Percentiles rank a stretch among this genome's conserved stretches.
phyloP scores from a whole-genome alignment of 495 filamentous ascomycete genomes.

The Penicillium ochrochloron region DNA sequence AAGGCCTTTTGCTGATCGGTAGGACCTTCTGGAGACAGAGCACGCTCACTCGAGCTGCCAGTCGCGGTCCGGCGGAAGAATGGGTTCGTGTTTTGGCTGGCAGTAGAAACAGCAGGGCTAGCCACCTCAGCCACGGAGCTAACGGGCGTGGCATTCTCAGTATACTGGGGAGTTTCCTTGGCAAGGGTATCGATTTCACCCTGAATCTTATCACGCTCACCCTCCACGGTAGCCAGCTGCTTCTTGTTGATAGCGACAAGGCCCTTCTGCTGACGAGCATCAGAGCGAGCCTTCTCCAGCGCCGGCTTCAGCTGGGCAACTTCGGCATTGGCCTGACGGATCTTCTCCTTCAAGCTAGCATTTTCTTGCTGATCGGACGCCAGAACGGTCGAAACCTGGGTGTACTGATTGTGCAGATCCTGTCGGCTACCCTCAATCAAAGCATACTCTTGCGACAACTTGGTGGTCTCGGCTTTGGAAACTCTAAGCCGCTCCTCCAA shows the following conservation, averaged over 20 bases:
- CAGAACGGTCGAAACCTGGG: constrained; percentile 71
- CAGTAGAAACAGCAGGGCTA: constrained; percentile 74
- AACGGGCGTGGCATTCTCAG: constrained; percentile 44
- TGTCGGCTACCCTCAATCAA: constrained; percentile 80
- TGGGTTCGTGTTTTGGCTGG: constrained; percentile 82
- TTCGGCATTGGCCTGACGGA: constrained; percentile 78
- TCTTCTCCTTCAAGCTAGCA: constrained; percentile 80
- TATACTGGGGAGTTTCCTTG: constrained; percentile 51
- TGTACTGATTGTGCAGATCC: constrained; percentile 84
- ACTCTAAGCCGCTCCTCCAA: constrained; percentile 80
- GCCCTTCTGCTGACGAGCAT: constrained; percentile 92
- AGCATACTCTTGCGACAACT: constrained; percentile 78
- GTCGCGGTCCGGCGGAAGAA: constrained; percentile 80
- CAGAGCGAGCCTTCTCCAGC: constrained; percentile 85
- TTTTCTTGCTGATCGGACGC: constrained; percentile 91
- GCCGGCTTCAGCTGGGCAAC: constrained; percentile 82
- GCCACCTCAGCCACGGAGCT: constrained; percentile 46
- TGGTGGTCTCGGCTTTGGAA: constrained; percentile 79
- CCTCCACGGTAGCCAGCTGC: constrained; percentile 86
- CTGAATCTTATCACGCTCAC: constrained; percentile 83
- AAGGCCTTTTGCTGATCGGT: constrained; percentile 70
- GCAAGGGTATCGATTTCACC: constrained; percentile 71
- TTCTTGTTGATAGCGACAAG: constrained; percentile 98
- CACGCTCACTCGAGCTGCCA: constrained; percentile 64
- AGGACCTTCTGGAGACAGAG: constrained; percentile 47